Conservation (phyloP, 805 yeast species). For the Candida qinlingensis region DNA sequence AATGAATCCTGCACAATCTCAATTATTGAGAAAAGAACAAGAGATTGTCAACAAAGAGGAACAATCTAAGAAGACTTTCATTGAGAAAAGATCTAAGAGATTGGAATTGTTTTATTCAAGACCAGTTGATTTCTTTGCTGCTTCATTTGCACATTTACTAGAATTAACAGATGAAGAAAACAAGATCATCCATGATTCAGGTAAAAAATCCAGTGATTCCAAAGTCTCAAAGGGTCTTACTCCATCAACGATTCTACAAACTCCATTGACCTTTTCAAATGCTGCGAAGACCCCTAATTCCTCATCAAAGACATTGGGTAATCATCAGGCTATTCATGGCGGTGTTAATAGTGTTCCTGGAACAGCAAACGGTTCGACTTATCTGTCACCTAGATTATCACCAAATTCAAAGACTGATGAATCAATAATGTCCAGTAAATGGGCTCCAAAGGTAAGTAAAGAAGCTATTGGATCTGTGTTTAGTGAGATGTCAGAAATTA, state of each 20-base stretch:
- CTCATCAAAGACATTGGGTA: conserved; percentile 8
- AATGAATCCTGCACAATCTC: conserved; percentile 3
- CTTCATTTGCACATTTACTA: conserved; percentile 22
- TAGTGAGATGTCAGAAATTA: conserved; percentile 16
- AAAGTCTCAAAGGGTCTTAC: conserved; percentile 23
- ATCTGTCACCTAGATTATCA: conserved; percentile 23
- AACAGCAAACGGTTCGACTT: conserved; percentile 6
- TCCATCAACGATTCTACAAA: conserved; percentile 25
- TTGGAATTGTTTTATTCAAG: conserved; percentile 15
- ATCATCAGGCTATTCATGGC: not conserved
- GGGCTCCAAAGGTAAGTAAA: conserved; percentile 20
- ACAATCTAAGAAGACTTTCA: conserved; percentile 9
- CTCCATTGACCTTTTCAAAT: conserved; percentile 24
- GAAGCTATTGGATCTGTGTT: conserved; percentile 22
- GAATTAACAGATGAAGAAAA: conserved; percentile 24
- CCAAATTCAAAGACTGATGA: conserved; percentile 13
- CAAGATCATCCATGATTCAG: conserved; percentile 16
- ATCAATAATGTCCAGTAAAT: conserved; percentile 8
- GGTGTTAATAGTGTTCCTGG: conserved; percentile 2
- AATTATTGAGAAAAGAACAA: conserved; percentile 22
- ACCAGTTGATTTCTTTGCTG: conserved; percentile 23
- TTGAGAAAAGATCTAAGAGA: conserved; percentile 20
- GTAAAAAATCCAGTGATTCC: conserved; percentile 14
- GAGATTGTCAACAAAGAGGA: conserved; percentile 20
- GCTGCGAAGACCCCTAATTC: conserved; percentile 24